phyloP scores from a whole-genome alignment of 1,284 basidiomycete species.

The Xerocomus alliaceus region DNA sequence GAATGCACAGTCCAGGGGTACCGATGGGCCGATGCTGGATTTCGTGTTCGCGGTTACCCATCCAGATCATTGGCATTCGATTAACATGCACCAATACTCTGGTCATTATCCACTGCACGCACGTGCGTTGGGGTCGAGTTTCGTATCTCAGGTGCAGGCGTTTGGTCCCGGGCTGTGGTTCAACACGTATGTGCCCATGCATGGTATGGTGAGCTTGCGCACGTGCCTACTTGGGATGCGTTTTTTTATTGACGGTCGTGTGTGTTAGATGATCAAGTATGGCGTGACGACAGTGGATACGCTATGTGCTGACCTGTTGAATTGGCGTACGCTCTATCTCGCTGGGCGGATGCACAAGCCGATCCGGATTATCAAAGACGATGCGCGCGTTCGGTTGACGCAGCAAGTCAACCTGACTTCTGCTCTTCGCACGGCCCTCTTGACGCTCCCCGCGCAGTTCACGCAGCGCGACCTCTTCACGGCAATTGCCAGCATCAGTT shows the following conservation, averaged over 20 bases:
- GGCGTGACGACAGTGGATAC: slow-evolving; percentile 94
- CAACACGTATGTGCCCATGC: slow-evolving; percentile 86
- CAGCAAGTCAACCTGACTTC: slow-evolving; percentile 93
- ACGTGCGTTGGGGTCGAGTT: slow-evolving; percentile 78
- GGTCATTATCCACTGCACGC: slow-evolving; percentile 89
- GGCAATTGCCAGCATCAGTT: slow-evolving; percentile 86
- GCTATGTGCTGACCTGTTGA: slow-evolving; percentile 87
- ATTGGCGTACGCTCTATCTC: slow-evolving; percentile 94
- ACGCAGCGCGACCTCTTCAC: slow-evolving; percentile 86
- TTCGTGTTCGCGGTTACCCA: slow-evolving; percentile 96
- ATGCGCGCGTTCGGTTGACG: slow-evolving; percentile 87
- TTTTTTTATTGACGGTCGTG: slow-evolving; percentile 1
- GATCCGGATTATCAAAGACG: slow-evolving; percentile 85
- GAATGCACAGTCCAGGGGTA: slow-evolving; percentile 31
- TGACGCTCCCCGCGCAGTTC: slow-evolving; percentile 76
- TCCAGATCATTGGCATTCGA: slow-evolving; percentile 90
- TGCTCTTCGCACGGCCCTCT: slow-evolving; percentile 83
- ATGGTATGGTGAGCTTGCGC: slow-evolving; percentile 73
- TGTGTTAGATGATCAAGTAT: slow-evolving; percentile 87
- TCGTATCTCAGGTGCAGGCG: slow-evolving; percentile 80
- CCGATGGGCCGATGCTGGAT: slow-evolving; percentile 84
- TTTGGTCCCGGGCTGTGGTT: slow-evolving; percentile 94
- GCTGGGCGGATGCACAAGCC: slow-evolving; percentile 98
- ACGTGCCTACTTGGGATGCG: slow-evolving; percentile 5
- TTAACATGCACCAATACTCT: slow-evolving; percentile 91